These are phyloP conservation scores for Pseudogymnoascus sp. DNA, from an alignment of 2,329 filamentous ascomycete genomes.

Conservation along the genomic window DNA sequence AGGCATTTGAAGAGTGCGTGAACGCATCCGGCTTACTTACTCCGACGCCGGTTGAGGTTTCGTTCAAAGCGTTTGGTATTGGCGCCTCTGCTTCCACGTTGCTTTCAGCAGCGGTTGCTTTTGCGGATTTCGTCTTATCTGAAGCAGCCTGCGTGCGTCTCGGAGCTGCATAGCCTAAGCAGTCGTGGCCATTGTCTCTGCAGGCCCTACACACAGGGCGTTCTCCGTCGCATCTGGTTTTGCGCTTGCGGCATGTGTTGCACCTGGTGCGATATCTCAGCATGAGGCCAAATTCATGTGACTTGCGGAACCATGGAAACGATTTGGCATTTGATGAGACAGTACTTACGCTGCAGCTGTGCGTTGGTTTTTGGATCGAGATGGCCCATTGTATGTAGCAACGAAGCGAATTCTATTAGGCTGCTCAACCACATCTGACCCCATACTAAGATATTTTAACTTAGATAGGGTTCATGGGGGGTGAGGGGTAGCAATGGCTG, in stretches of 20 bases:
- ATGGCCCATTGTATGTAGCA: slow-evolving; percentile 23
- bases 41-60: not conserved
- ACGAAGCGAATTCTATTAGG: slow-evolving; percentile 26
- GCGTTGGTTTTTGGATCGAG: slow-evolving; percentile 12
- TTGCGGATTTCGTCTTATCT: not conserved
- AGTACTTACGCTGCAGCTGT: not conserved
- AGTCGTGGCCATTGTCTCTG: slow-evolving; percentile 60
- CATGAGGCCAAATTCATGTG: not conserved
- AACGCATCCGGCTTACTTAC: not conserved
- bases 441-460: slow-evolving; percentile 30
- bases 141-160: not conserved
- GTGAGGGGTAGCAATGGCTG: not conserved
- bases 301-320: not conserved
- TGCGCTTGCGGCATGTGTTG: slow-evolving; percentile 65
- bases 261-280: slow-evolving; percentile 38
- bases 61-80: not conserved
- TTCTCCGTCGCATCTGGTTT: slow-evolving; percentile 68
- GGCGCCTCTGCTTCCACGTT: not conserved
- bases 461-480: not conserved
- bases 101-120: not conserved
- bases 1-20: not conserved
- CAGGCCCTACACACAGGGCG: slow-evolving; percentile 65
- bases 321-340: not conserved
- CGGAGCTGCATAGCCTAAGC: slow-evolving; percentile 55
- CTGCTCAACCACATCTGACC: slow-evolving; percentile 35